Percentiles rank a stretch among this genome's conserved stretches.
These are phyloP conservation scores for Paraphaeosphaeria minitans DNA, from an alignment of 2,329 filamentous ascomycete genomes.

Conservation along the genomic window DNA sequence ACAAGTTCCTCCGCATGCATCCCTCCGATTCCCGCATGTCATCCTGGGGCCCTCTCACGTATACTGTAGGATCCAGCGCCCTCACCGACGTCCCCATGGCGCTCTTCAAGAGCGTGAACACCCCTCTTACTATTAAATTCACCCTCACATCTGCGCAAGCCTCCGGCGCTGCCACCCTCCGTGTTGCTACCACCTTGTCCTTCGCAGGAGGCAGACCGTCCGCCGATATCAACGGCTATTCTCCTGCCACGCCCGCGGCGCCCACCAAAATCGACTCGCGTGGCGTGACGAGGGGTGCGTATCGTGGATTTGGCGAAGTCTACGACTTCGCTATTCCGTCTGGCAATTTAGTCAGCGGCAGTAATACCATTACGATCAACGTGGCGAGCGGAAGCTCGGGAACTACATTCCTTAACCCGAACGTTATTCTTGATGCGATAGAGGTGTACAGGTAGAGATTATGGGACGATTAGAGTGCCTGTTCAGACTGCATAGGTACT, in stretches of 20 bases:
- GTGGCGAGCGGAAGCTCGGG: conserved; percentile 65
- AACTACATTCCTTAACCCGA: conserved; percentile 62
- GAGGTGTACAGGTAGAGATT: conserved; percentile 34
- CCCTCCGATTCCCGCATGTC: conserved; percentile 69
- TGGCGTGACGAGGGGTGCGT: conserved; percentile 69
- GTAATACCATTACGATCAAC: conserved; percentile 66
- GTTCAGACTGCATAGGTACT: too few species aligned
- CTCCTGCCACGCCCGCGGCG: conserved; percentile 55
- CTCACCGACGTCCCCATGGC: conserved; percentile 68
- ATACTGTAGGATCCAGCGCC: conserved; percentile 63
- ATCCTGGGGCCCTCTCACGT: conserved; percentile 64
- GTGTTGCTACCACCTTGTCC: conserved; percentile 68
- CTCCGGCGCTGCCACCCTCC: conserved; percentile 61
- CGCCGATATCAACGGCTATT: conserved; percentile 62
- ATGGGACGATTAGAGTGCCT: background rate
- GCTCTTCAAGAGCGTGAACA: conserved; percentile 65
- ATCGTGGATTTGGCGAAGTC: conserved; percentile 67
- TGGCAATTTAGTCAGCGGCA: conserved; percentile 63
- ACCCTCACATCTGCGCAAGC: conserved; percentile 56
- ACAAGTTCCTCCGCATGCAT: conserved; percentile 71
- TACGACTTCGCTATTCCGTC: conserved; percentile 66
- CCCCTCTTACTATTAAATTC: conserved; percentile 65
- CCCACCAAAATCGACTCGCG: conserved; percentile 68
- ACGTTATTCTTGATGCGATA: conserved; percentile 49
- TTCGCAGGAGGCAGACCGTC: conserved; percentile 65